These are phyloP conservation scores for Solanum rostratum DNA, from an alignment of 257 asterid species.

Conservation along the genomic window DNA sequence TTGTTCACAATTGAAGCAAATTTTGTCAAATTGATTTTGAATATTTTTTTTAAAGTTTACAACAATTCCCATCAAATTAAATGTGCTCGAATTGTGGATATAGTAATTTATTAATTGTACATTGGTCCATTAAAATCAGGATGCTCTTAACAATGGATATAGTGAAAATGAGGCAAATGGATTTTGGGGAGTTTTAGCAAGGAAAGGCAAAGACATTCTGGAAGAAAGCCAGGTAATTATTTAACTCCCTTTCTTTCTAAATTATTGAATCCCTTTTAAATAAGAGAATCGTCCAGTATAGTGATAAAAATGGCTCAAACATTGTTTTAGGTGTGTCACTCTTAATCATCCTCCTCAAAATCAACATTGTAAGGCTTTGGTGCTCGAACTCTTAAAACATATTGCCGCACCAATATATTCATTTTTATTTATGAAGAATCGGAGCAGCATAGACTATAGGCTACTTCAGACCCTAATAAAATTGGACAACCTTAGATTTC, in stretches of 20 bases:
- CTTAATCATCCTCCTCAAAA: not conserved
- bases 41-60: not conserved
- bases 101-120: not conserved
- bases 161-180: constrained; percentile 52
- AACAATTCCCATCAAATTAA: not conserved
- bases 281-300: not conserved
- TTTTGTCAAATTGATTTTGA: not conserved
- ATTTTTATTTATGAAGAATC: not conserved
- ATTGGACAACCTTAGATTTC: not conserved
- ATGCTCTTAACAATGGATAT: constrained; percentile 42
- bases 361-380: not conserved
- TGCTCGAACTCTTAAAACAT: not conserved
- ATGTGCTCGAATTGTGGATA: not conserved
- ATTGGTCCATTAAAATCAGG: constrained; percentile 16
- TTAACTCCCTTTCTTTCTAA: not conserved
- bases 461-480: too few species aligned
- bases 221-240: constrained; percentile 13
- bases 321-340: not conserved
- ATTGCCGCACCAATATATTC: not conserved
- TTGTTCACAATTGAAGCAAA: not conserved
- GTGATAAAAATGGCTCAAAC: not conserved
- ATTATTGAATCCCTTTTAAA: not conserved
- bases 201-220: constrained; percentile 63
- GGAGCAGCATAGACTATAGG: not conserved
- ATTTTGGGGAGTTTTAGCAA: constrained; percentile 90